Percentiles rank a stretch among this genome's conserved stretches.
These are phyloP conservation scores for Crucihimalaya himalaica DNA, from an alignment of 345 rosid genomes.

Conservation along the genomic window DNA sequence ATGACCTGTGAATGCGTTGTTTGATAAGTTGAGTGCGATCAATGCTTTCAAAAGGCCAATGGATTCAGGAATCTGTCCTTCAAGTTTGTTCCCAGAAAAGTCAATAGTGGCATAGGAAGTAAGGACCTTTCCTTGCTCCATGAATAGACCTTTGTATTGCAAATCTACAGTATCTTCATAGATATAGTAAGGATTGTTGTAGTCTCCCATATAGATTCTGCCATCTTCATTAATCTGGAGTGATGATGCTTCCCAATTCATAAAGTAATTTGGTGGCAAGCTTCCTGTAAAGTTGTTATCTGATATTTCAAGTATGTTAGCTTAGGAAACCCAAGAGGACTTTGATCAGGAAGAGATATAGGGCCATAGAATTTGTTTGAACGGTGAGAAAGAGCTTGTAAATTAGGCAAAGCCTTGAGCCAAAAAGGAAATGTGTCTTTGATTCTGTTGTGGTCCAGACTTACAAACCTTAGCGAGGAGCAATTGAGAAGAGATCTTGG, in stretches of 20 bases:
- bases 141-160: neutral
- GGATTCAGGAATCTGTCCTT: neutral
- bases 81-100: neutral
- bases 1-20: neutral
- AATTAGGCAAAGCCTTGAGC: neutral
- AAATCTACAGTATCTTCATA: neutral
- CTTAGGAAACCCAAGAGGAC: neutral
- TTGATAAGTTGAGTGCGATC: neutral
- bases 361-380: slow-evolving; percentile 25
- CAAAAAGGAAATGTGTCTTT: slow-evolving; percentile 24
- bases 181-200: neutral
- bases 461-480: neutral
- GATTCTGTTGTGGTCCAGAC: neutral
- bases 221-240: neutral
- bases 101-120: neutral
- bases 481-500: slow-evolving; percentile 2
- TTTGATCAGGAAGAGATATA: slow-evolving; percentile 3
- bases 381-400: slow-evolving; percentile 11
- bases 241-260: neutral
- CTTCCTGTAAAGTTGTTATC: neutral
- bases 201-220: neutral
- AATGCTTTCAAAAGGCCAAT: neutral
- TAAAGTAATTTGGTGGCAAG: neutral
- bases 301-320: neutral
- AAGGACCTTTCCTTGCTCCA: neutral